Base-by-base conservation (phyloP, 2,329 filamentous ascomycete species). In the Fusarium sp. region DNA sequence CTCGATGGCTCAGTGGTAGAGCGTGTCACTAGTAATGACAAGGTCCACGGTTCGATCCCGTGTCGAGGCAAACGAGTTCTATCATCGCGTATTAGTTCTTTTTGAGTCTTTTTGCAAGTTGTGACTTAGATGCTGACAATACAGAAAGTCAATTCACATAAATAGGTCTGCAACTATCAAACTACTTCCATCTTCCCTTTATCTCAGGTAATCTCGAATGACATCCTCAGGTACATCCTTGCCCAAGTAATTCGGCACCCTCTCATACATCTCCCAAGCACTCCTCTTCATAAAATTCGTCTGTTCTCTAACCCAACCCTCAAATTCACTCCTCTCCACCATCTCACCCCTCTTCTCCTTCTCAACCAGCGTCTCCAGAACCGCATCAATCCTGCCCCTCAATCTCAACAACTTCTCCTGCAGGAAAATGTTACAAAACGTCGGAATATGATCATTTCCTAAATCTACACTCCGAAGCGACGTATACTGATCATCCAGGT, bases 61-160 rank as follows among this genome's bases (percentile, higher is more conserved):
- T 58, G 55, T 36, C 55, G 41, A 58, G 31, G 55, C 41, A 58
- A 28, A 54, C 12, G 17, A 26, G 15, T 3, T 8, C 10, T 7
- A 2, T 26, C 4, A 6, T 36, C 8, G 22, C 3, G 12, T 0
- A 24, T 4, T 4, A 36, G 7, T 26, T n/a, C 10, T 13, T 39
- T 54, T 39, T 39, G 5, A 7, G 7, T 13, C 6, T 52, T 20
- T 22, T 22, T 13, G 8, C 5, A 33, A 12, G 0, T 31, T 6
- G 14, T 20, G 7, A 6, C 0, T 5, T 4, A 2, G 13, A 8
- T 12, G 4, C n/a, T 5, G 3, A 0, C 10, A 4, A n/a, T 1
- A 48, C 1, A 6, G 14, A 10, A 15, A 3, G 6, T 2, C 7
- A 17, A 18, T 5, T 36, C 18, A 4, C 10, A 36, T 36, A n/a